Evolutionary conservation across 2,329 filamentous ascomycete species (phyloP).

Genomic region (Aureobasidium sp.): DNA sequence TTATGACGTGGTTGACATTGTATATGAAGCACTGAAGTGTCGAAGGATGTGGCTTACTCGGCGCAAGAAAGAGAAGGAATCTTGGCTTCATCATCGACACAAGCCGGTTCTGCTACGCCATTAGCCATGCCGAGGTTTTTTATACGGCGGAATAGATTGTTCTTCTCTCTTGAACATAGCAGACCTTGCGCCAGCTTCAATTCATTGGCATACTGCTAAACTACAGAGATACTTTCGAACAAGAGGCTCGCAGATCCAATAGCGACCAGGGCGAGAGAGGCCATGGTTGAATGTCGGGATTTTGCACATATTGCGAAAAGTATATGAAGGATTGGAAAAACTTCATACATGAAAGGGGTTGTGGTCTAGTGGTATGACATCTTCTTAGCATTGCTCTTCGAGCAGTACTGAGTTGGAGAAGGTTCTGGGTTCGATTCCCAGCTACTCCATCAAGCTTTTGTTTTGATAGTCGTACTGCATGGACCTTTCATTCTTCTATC

Average conservation of each 20-base stretch:
- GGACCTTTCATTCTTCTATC: too few relatives aligned
- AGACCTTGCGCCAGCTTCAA: too few relatives aligned
- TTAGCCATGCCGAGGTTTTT: not conserved
- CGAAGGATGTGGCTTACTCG: not conserved
- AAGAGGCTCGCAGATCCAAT: too few relatives aligned
- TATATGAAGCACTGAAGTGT: not conserved
- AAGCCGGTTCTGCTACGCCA: not conserved
- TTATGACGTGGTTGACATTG: not conserved
- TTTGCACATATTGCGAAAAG: too few relatives aligned
- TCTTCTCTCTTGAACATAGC: not conserved
- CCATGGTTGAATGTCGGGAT: too few relatives aligned
- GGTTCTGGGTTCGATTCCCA: constrained; percentile 15
- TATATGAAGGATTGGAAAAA: too few relatives aligned
- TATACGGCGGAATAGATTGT: not conserved
- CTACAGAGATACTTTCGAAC: too few relatives aligned
- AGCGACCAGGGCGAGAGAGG: too few relatives aligned
- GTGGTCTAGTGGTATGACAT: constrained; percentile 14
- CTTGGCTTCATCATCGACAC: not conserved
- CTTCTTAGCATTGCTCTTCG: constrained; percentile 12
- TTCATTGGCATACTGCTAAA: too few relatives aligned
- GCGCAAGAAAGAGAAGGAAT: not conserved
- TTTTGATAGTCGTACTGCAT: not conserved
- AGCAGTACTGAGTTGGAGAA: constrained; percentile 11
- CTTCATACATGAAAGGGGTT: not conserved
- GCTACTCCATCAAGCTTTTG: constrained; percentile 1